phyloP scores from a whole-genome alignment of 352 stramenopile genomes.

The Phytophthora sojae region DNA sequence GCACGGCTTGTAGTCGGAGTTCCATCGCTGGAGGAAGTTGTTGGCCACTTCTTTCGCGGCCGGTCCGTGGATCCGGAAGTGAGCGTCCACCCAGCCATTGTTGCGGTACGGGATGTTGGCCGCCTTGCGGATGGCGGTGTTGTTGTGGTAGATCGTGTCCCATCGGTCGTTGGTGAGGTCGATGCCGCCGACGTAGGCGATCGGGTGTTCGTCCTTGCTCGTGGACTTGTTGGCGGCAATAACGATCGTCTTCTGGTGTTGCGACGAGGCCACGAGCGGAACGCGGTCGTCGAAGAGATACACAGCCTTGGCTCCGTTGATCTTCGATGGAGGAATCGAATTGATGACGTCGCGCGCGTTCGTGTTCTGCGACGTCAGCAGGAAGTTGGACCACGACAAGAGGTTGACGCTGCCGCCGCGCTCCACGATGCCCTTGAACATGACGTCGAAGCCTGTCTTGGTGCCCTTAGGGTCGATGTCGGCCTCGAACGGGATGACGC shows the following conservation, averaged over 20 bases:
- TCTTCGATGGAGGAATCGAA: constrained; percentile 13
- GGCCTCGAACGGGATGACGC: constrained; percentile 54
- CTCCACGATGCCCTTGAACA: constrained; percentile 36
- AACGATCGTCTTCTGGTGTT: constrained; percentile 64
- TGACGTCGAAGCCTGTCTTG: constrained; percentile 34
- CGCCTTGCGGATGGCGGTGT: constrained; percentile 39
- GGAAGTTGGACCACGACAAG: constrained; percentile 56
- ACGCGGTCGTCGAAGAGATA: constrained; percentile 72
- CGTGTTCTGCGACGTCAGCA: constrained; percentile 41
- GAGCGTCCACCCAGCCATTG: constrained; percentile 65
- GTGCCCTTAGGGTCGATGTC: constrained; percentile 19
- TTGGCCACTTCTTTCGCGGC: constrained; percentile 56
- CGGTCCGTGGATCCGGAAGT: constrained; percentile 53
- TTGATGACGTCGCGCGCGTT: constrained; percentile 54
- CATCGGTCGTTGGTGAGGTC: constrained; percentile 66
- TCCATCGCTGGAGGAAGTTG: constrained; percentile 70
- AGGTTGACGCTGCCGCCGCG: constrained; percentile 45
- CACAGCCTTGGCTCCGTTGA: constrained; percentile 26
- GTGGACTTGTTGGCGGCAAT: constrained; percentile 22
- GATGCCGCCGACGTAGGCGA: constrained; percentile 62
- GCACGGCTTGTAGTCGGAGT: constrained; percentile 40
- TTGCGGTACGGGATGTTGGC: constrained; percentile 36
- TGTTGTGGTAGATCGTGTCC: constrained; percentile 62
- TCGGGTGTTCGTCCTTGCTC: constrained; percentile 31
- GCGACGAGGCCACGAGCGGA: constrained; percentile 32